Evolutionary conservation across 164 flowering plant genomes (phyloP).

Genomic region (Kalanchoe fedtschenkoi): DNA sequence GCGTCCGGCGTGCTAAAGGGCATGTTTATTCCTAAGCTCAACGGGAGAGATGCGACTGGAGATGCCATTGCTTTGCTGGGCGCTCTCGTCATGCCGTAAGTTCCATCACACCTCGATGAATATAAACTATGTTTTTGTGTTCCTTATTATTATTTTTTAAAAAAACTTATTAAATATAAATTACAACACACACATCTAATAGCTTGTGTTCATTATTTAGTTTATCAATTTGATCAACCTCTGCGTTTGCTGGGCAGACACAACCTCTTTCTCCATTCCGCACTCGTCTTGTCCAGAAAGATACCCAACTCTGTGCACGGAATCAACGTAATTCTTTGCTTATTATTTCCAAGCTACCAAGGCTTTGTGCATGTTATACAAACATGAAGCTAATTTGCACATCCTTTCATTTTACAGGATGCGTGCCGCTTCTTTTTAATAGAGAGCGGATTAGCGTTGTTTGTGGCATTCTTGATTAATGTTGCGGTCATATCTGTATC

Average conservation of each 20-base stretch:
- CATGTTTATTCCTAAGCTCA: conserved; percentile 82
- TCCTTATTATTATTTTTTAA: too few species aligned
- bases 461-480: conserved; percentile 72
- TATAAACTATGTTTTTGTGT: neutral
- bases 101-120: neutral
- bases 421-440: conserved; percentile 69
- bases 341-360: too few species aligned
- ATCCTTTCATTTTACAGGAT: conserved; percentile 25
- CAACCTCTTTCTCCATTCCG: conserved; percentile 86
- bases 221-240: neutral
- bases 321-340: conserved; percentile 76
- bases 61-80: conserved; percentile 89
- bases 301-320: conserved; percentile 55
- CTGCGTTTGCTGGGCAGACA: conserved; percentile 35
- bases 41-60: conserved; percentile 64
- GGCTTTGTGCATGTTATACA: too few species aligned
- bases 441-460: conserved; percentile 74
- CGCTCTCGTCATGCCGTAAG: conserved; percentile 96
- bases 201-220: neutral
- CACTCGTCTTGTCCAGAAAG: conserved; percentile 82
- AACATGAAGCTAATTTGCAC: neutral
- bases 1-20: conserved; percentile 62
- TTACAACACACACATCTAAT: neutral
- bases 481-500: conserved; percentile 64
- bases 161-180: too few species aligned